These are phyloP conservation scores for Ogataea nakhonphanomensis DNA, from an alignment of 805 yeast genomes.

Conservation along the genomic window DNA sequence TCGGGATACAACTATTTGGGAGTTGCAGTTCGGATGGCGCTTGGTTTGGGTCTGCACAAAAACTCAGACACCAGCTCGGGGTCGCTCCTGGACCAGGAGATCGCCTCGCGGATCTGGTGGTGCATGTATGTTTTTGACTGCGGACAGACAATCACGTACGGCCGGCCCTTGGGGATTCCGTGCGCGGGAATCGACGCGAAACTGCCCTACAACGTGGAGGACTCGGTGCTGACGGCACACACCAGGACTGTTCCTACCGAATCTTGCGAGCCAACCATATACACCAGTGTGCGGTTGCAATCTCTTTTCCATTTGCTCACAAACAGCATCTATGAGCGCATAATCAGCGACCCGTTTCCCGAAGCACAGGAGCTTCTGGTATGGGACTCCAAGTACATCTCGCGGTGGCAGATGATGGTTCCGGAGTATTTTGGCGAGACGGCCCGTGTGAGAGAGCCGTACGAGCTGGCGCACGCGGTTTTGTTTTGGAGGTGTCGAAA, in stretches of 20 bases:
- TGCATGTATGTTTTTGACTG: constrained; percentile 16
- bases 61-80: constrained; percentile 8
- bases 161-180: constrained; percentile 18
- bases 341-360: constrained; percentile 18
- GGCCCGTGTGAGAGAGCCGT: constrained; percentile 5
- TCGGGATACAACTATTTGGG: constrained; percentile 17
- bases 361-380: constrained; percentile 13
- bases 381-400: constrained; percentile 14
- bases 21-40: constrained; percentile 16
- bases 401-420: constrained; percentile 9
- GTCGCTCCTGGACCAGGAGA: constrained; percentile 9
- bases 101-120: constrained; percentile 17
- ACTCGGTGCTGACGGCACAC: constrained; percentile 11
- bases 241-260: constrained; percentile 3
- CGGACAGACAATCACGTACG: constrained; percentile 18
- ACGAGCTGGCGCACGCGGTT: constrained; percentile 10
- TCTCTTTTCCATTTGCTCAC: constrained; percentile 16
- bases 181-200: constrained; percentile 15
- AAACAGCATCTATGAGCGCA: constrained; percentile 16
- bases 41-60: constrained; percentile 16
- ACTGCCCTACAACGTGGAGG: constrained; percentile 14
- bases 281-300: constrained; percentile 15
- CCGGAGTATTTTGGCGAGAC: constrained; percentile 11
- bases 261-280: constrained; percentile 11
- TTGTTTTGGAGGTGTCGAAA: constrained; percentile 16